Base-by-base conservation (phyloP, 148 eudicot species). In the Vaccinium darrowii region DNA sequence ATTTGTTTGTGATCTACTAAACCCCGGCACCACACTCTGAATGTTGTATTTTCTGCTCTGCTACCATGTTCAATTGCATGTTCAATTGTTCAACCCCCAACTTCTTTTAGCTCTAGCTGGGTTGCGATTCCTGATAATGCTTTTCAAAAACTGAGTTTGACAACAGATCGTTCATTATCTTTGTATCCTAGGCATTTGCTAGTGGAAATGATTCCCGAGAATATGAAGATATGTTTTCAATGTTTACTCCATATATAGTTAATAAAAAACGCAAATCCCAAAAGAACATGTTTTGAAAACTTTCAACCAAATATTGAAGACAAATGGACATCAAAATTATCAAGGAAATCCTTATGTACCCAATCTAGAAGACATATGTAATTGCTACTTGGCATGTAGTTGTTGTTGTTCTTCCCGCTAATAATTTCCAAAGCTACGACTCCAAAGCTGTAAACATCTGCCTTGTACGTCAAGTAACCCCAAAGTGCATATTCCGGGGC, bases 401-500 rank as follows among this genome's bases (percentile, higher is more conserved):
- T 89, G 79, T 86, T 89, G 87, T 89, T 90, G 87, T 84, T 90
- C 85, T 89, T 89, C 25, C 92, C 92, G 36, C 92, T 90, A 78
- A 89, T 89, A 53, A 89, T 86, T 86, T 90, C 90, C 89, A 90
- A 50, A 50, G 86, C 72, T 52, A 90, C 87, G 16, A 90, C 85
- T 54, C 92, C 92, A 82, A 87, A 90, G 86, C 92, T 90, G 79
- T 89, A 90, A 67, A 89, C 91, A 75, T 90, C 91, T 23, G 90
- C 92, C 83, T 90, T 90, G 84, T 89, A 82, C 7, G 86, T 89
- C 84, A 90, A 65, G 67, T 90, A 83, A 82, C 92, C 92, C 92
- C 90, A 90, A 7, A 90, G 75, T 51, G 93, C 92, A 63, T 91
- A 91, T 83, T 91, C 92, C 0, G 93, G 93, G 72, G 93, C 93